Conservation (phyloP, 768 basidiomycete genomes). For the Cyathus striatus region DNA sequence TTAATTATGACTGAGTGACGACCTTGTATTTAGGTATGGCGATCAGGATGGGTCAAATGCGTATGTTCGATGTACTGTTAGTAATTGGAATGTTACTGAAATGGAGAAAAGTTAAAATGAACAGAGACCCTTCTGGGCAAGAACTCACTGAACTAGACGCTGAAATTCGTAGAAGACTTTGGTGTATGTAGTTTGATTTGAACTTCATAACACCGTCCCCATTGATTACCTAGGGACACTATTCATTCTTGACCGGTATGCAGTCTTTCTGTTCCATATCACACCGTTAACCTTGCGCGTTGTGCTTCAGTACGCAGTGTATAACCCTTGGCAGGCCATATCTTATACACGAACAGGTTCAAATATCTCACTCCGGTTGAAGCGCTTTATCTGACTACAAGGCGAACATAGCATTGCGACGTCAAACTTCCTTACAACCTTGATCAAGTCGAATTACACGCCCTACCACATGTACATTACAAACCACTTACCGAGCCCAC, state of each 20-base stretch:
- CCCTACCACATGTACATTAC: neutral
- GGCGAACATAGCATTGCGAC: conserved; percentile 7
- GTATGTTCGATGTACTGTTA: conserved; percentile 2
- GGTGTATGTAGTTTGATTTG: conserved; percentile 6
- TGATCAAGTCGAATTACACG: conserved; percentile 3
- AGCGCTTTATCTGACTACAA: neutral
- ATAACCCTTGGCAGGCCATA: conserved; percentile 10
- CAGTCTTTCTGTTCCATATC: too few relatives aligned
- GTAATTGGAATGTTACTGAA: neutral
- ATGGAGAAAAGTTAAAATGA: neutral
- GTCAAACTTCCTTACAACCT: conserved; percentile 4
- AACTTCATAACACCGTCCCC: neutral
- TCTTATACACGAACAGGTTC: conserved; percentile 7
- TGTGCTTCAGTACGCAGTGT: conserved; percentile 8
- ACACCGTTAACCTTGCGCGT: neutral
- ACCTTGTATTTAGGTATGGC: conserved; percentile 7
- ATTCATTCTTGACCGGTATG: conserved; percentile 11
- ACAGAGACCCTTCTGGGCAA: neutral
- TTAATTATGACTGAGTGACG: too few relatives aligned
- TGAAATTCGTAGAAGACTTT: conserved; percentile 3
- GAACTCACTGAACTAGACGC: neutral
- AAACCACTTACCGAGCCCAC: conserved; percentile 5
- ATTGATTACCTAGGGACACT: conserved; percentile 10
- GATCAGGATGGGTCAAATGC: conserved; percentile 12
- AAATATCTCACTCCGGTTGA: neutral